Conservation (phyloP, 108 stramenopile genomes). For the Conticribra weissflogii region DNA sequence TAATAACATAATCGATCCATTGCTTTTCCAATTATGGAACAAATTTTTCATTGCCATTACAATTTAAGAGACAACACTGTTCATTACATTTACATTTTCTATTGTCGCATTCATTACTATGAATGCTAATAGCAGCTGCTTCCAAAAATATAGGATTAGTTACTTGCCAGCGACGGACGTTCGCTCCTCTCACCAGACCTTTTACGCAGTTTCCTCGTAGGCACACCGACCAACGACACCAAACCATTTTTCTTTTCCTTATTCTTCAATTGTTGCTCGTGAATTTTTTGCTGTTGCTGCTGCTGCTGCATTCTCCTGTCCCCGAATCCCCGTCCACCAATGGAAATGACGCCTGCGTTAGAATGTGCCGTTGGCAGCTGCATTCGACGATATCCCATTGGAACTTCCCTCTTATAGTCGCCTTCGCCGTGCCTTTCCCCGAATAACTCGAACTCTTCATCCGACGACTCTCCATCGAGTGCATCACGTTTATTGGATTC, state of each 20-base stretch:
- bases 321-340: not conserved
- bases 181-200: not conserved
- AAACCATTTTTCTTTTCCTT: not conserved
- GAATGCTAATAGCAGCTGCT: not conserved
- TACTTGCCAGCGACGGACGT: not conserved
- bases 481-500: not conserved
- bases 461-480: not conserved
- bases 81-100: too few species aligned
- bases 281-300: not conserved
- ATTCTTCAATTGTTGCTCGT: not conserved
- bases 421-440: not conserved
- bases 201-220: not conserved
- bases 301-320: not conserved
- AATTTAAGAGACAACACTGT: too few species aligned
- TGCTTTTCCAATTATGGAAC: too few species aligned
- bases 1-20: too few species aligned
- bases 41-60: too few species aligned
- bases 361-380: not conserved
- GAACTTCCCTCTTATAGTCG: not conserved
- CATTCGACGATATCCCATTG: not conserved
- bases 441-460: not conserved
- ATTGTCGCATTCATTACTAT: too few species aligned
- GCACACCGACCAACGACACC: not conserved
- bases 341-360: not conserved
- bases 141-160: too few species aligned